phyloP scores from a whole-genome alignment of 208 protist genomes.

The Strigomonas galati region DNA sequence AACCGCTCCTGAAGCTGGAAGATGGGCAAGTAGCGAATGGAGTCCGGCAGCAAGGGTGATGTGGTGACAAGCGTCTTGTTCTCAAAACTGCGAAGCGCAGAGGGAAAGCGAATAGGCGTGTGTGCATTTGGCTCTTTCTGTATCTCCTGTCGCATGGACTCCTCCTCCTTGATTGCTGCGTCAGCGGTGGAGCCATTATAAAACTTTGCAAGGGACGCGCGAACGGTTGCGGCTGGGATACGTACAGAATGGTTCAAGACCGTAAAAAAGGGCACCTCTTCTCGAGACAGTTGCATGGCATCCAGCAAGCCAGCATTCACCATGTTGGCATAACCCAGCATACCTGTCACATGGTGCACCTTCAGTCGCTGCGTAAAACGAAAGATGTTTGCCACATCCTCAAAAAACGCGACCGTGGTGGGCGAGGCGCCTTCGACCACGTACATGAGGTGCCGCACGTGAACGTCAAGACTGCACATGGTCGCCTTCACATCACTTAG shows the following conservation, averaged over 20 bases:
- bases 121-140: slow-evolving; percentile 23
- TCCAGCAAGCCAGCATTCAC: slow-evolving; percentile 37
- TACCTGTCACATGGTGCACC: slow-evolving; percentile 25
- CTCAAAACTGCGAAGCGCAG: slow-evolving; percentile 12
- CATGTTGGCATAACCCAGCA: slow-evolving; percentile 25
- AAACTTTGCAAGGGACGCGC: slow-evolving; percentile 13
- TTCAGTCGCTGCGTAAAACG: slow-evolving; percentile 36
- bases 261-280: slow-evolving; percentile 35
- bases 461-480: slow-evolving; percentile 28
- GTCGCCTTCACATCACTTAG: slow-evolving; percentile 32
- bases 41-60: slow-evolving; percentile 42
- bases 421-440: slow-evolving; percentile 23
- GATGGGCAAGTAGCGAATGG: slow-evolving; percentile 28
- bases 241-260: slow-evolving; percentile 32
- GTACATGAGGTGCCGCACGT: slow-evolving; percentile 26
- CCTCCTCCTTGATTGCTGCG: slow-evolving; percentile 15
- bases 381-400: slow-evolving; percentile 31
- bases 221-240: slow-evolving; percentile 4
- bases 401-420: slow-evolving; percentile 26
- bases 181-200: slow-evolving; percentile 22
- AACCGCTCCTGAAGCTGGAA: slow-evolving; percentile 8
- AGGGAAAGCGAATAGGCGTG: slow-evolving; percentile 21
- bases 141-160: slow-evolving; percentile 27
- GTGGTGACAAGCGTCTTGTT: slow-evolving; percentile 12
- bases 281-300: slow-evolving; percentile 25